A percentile compares a stretch with the other conserved stretches of the same genome.
Conservation (phyloP, 805 yeast species). For the Yamadazyma nakazawae region DNA sequence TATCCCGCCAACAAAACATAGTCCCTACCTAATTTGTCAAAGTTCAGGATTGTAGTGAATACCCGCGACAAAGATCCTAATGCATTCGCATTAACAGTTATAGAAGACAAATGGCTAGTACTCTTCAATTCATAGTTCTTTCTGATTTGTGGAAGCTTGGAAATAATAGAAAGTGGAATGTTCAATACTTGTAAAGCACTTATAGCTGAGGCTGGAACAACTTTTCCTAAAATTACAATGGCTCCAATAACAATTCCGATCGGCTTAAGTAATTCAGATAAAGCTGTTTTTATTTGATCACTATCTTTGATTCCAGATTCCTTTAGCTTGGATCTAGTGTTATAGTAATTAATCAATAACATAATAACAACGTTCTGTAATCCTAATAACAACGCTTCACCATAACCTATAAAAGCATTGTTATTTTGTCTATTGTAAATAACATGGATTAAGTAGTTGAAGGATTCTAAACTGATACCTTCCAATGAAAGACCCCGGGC, state of each 20-base stretch:
- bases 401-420: conserved; percentile 37
- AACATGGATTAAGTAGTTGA: conserved; percentile 37
- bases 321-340: conserved; percentile 19
- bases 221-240: conserved; percentile 26
- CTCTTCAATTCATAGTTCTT: conserved; percentile 32
- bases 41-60: conserved; percentile 36
- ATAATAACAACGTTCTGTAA: conserved; percentile 37
- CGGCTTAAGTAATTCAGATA: conserved; percentile 24
- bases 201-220: conserved; percentile 28
- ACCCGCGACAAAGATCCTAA: conserved; percentile 38
- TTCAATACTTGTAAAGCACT: conserved; percentile 32
- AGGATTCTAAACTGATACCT: conserved; percentile 34
- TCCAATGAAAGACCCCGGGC: conserved; percentile 37
- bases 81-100: conserved; percentile 41
- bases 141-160: conserved; percentile 40
- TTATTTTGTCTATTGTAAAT: conserved; percentile 34
- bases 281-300: conserved; percentile 15
- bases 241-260: conserved; percentile 25
- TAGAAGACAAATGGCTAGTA: conserved; percentile 33
- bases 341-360: conserved; percentile 33
- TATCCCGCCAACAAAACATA: conserved; percentile 39
- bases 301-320: conserved; percentile 15
- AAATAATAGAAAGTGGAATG: conserved; percentile 36
- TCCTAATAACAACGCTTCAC: conserved; percentile 39
- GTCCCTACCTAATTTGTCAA: conserved; percentile 27